Conservation (phyloP, 345 rosid genomes). For the Populus pruinosa region DNA sequence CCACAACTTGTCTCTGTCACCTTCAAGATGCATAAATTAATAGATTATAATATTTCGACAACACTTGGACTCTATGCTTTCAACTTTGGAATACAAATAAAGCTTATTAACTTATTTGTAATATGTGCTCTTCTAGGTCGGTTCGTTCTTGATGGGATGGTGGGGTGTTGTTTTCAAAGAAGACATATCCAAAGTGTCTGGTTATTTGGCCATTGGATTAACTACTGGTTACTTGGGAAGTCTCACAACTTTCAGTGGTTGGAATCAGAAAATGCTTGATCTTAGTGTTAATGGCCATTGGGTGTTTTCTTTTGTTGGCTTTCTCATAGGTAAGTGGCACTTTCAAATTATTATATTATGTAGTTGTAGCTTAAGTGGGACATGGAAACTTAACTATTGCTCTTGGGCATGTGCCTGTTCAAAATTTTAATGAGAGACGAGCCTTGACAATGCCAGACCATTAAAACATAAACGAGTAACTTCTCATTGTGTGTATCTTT, state of each 20-base stretch:
- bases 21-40: not conserved
- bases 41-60: not conserved
- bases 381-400: not conserved
- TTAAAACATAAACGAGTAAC: not conserved
- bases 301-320: slow-evolving; percentile 60
- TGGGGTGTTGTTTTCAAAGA: slow-evolving; percentile 77
- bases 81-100: not conserved
- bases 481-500: not conserved
- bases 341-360: not conserved
- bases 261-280: slow-evolving; percentile 97
- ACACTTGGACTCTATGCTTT: not conserved
- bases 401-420: not conserved
- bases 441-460: not conserved
- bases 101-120: not conserved
- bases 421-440: not conserved
- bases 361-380: not conserved
- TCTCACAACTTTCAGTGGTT: slow-evolving; percentile 94
- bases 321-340: slow-evolving; percentile 55
- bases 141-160: slow-evolving; percentile 99
- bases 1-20: not conserved
- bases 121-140: slow-evolving; percentile 40
- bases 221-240: slow-evolving; percentile 90
- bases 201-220: slow-evolving; percentile 69
- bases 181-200: slow-evolving; percentile 59
- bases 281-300: slow-evolving; percentile 69